Percentiles rank a stretch among this genome's conserved stretches.
phyloP scores from a whole-genome alignment of 805 yeast genomes.

The Jamesozyma lodderae region DNA sequence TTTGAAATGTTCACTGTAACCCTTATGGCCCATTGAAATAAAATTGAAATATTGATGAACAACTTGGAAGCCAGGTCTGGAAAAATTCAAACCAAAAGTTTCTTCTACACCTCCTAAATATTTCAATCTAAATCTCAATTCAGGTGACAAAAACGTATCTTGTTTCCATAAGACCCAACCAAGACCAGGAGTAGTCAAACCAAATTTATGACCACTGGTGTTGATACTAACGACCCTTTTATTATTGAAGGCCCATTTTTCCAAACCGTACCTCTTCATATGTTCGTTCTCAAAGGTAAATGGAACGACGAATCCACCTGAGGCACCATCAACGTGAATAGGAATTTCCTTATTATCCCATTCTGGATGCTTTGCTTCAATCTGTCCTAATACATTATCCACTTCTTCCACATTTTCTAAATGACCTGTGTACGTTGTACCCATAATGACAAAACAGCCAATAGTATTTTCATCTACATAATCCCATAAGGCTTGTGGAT shows the following conservation, averaged over 20 bases:
- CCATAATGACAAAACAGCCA: constrained; percentile 80
- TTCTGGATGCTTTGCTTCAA: constrained; percentile 34
- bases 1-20: constrained; percentile 56
- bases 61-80: constrained; percentile 89
- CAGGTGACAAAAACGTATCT: constrained; percentile 52
- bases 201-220: constrained; percentile 90
- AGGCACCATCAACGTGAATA: constrained; percentile 90
- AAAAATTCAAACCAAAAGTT: constrained; percentile 77
- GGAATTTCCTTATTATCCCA: constrained; percentile 47
- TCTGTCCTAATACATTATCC: constrained; percentile 54
- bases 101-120: constrained; percentile 86
- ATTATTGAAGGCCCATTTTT: constrained; percentile 68
- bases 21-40: constrained; percentile 58
- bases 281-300: constrained; percentile 62
- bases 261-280: constrained; percentile 13
- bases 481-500: constrained; percentile 48
- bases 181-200: constrained; percentile 80
- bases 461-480: constrained; percentile 84
- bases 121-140: constrained; percentile 65
- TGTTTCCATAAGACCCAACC: constrained; percentile 90
- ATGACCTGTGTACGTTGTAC: constrained; percentile 90
- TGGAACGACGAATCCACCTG: constrained; percentile 86
- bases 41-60: constrained; percentile 81
- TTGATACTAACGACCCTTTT: constrained; percentile 77
- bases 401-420: constrained; percentile 68